Conservation (phyloP, 2,329 filamentous ascomycete species). For the Daldinia eschscholtzii region DNA sequence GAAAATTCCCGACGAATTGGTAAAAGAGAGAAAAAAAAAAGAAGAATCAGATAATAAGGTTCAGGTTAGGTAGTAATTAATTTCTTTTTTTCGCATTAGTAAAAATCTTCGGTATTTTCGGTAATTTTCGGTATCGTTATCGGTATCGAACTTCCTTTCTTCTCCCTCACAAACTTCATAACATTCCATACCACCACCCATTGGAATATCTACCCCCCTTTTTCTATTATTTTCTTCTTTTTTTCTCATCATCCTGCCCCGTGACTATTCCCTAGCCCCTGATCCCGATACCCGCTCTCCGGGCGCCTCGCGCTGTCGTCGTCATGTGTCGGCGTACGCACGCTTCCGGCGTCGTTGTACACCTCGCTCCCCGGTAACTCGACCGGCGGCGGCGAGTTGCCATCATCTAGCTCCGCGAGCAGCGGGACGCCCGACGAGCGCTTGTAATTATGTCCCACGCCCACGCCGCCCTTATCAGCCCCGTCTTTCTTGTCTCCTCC, state of each 20-base stretch:
- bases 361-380: constrained; percentile 39
- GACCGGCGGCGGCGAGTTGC: constrained; percentile 17
- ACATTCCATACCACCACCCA: background rate
- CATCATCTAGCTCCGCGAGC: constrained; percentile 42
- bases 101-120: background rate
- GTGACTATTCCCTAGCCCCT: background rate
- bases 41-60: too few species aligned
- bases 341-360: constrained; percentile 9
- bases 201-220: too few species aligned
- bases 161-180: background rate
- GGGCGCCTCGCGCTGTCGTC: background rate
- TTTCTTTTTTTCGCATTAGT: background rate
- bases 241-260: background rate
- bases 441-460: constrained; percentile 19
- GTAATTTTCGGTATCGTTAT: background rate
- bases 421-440: constrained; percentile 40
- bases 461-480: background rate
- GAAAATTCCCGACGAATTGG: too few species aligned
- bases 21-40: too few species aligned
- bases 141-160: background rate
- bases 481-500: constrained; percentile 17
- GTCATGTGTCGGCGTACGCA: background rate
- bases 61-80: too few species aligned
- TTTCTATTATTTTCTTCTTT: background rate
- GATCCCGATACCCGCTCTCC: constrained; percentile 12